phyloP scores from a whole-genome alignment of 23 red algal genomes.

The Gracilaria caudata region DNA sequence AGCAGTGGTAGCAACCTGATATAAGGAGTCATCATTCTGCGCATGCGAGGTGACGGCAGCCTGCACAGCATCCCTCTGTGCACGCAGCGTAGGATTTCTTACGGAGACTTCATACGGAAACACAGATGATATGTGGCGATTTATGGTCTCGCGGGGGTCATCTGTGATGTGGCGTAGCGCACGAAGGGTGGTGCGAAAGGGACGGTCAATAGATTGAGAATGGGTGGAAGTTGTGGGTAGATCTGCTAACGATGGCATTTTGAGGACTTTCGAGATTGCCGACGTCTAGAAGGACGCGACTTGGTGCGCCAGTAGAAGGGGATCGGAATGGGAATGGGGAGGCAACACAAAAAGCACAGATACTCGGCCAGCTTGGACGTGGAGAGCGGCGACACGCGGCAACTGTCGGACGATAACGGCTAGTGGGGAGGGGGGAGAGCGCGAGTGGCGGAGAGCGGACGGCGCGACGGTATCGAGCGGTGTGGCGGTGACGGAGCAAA shows the following conservation, averaged over 20 bases:
- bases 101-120: neutral
- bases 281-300: neutral
- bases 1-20: conserved; percentile 8
- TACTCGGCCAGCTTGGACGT: conserved; percentile 27
- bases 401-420: neutral
- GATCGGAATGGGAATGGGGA: conserved; percentile 53
- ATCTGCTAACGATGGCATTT: neutral
- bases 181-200: neutral
- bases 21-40: conserved; percentile 1
- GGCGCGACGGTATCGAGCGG: too few species aligned
- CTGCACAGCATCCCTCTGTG: conserved; percentile 7
- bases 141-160: neutral
- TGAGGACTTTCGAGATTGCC: neutral
- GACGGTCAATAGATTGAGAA: neutral
- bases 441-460: too few species aligned
- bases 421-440: too few species aligned
- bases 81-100: conserved; percentile 16
- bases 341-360: conserved; percentile 54
- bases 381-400: neutral
- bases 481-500: too few species aligned
- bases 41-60: neutral
- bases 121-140: neutral
- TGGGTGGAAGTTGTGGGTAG: neutral
- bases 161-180: conserved; percentile 1
- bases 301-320: conserved; percentile 56